Percentiles rank a stretch among this genome's conserved stretches.
Evolutionary conservation across 106 monocot species (phyloP).

Genomic region (Dendrobium nobile): DNA sequence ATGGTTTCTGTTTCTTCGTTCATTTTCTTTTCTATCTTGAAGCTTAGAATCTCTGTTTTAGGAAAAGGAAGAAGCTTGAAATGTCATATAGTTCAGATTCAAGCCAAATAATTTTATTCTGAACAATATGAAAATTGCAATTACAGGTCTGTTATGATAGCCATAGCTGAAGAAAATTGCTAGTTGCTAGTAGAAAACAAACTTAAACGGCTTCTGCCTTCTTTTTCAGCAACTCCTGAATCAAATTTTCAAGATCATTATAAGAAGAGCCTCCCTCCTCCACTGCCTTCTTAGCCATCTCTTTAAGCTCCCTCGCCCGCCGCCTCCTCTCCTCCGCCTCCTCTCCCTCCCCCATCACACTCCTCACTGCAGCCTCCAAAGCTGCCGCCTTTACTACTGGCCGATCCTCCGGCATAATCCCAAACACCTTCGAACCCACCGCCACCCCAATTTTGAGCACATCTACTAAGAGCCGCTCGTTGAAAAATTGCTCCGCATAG

Average conservation of each 20-base stretch:
- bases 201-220: background rate
- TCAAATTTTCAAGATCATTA: constrained; percentile 4
- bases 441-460: constrained; percentile 18
- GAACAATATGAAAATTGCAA: no score
- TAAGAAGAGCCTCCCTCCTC: constrained; percentile 18
- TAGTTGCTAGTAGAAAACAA: no score
- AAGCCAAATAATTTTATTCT: no score
- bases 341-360: constrained; percentile 6
- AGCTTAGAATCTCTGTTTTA: no score
- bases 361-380: constrained; percentile 3
- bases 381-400: background rate
- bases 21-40: no score
- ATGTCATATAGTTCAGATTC: no score
- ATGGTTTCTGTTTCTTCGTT: no score
- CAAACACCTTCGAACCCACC: constrained; percentile 1
- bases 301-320: constrained; percentile 8
- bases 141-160: no score
- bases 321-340: constrained; percentile 12
- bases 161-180: no score
- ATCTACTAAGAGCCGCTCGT: constrained; percentile 14
- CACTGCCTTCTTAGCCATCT: constrained; percentile 12
- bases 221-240: constrained; percentile 4
- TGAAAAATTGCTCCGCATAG: constrained; percentile 10
- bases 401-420: background rate
- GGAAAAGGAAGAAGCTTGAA: no score